Base-by-base conservation (phyloP, 2,329 filamentous ascomycete species). In the Beauveria varroae region DNA sequence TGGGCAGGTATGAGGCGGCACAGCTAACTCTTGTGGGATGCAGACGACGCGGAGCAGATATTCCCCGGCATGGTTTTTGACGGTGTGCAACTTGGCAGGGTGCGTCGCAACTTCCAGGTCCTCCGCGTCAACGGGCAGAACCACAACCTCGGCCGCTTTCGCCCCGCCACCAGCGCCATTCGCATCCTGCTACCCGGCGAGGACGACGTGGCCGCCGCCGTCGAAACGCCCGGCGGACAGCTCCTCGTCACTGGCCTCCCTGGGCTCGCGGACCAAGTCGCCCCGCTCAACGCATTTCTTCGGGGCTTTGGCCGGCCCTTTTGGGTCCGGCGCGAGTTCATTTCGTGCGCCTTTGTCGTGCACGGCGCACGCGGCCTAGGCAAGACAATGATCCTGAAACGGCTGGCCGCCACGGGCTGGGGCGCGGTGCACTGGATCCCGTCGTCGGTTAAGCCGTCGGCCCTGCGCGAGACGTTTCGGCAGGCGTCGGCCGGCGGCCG, bases 341-440 rank as follows among this genome's bases (percentile, higher is more conserved):
- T 68, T 66, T 76, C 82, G 1, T 80, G 82, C 57, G 86, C 85
- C 0, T 81, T 95, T 41, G 80, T 95, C 26, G 78, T 97, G 5
- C 87, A 96, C 70, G 93, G 93, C 16, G 87, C 90, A 20, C 84
- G 85, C 64, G 93, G 93, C 12, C 96, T 90, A 0, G 93, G 93
- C 26, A 97, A 97, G 75, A 88, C 86, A 0, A 81, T 89, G 65
- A 78, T 97, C 0, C 76, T 97, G 1, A 73, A 87, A 18, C 82
- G 84, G 37, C 79, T 97, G 22, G 83, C 86, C 9, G 80, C 78
- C 7, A 84, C 86, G 0, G 81, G 81, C 62, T 96, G 91, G 90
- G 85, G 84, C 24, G 84, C 83, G 46, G 84, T 92, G 1, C 81
- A 89, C 65, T 81, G 77, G 60, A 76, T 93, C 59, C 78, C 81